A percentile compares a stretch with the other conserved stretches of the same genome.
phyloP scores from a whole-genome alignment of 2,329 filamentous ascomycete genomes.

The Aspergillus floridensis region DNA sequence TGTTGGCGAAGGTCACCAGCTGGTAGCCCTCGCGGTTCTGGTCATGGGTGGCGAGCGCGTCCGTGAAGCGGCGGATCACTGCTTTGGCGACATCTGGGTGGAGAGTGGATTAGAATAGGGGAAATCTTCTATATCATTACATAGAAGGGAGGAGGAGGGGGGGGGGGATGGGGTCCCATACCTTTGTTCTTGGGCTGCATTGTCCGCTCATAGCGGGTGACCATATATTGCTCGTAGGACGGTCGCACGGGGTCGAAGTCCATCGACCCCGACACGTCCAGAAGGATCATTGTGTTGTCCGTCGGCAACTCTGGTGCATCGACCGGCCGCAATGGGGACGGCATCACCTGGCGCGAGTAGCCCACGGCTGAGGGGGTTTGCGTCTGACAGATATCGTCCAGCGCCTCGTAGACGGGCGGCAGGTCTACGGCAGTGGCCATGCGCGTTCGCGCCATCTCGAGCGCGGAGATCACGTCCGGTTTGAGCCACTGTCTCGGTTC shows the following conservation, averaged over 20 bases:
- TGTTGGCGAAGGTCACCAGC: slow-evolving; percentile 3
- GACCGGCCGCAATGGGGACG: not conserved
- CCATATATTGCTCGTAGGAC: not conserved
- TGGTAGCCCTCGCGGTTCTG: slow-evolving; percentile 4
- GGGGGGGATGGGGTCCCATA: not conserved
- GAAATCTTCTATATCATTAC: no score
- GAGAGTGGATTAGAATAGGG: no score
- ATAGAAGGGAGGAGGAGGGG: no score
- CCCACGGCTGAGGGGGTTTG: not conserved
- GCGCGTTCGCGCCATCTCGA: slow-evolving; percentile 1
- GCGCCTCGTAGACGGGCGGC: slow-evolving; percentile 1
- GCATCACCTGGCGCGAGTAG: slow-evolving; percentile 7
- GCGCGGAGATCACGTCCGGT: not conserved
- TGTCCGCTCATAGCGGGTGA: not conserved
- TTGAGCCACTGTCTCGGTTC: not conserved
- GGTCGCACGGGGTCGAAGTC: slow-evolving; percentile 1
- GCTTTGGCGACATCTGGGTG: slow-evolving; percentile 4
- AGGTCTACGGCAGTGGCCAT: slow-evolving; percentile 6
- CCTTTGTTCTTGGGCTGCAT: slow-evolving; percentile 6
- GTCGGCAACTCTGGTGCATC: not conserved
- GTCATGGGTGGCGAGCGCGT: slow-evolving; percentile 2
- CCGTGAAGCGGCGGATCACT: slow-evolving; percentile 5
- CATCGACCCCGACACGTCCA: slow-evolving; percentile 8
- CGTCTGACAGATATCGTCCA: not conserved
- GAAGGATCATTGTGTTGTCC: slow-evolving; percentile 5